A percentile compares a stretch with the other conserved stretches of the same genome.
Evolutionary conservation across 2,329 filamentous ascomycete genomes (phyloP).

Genomic region (Zymoseptoria tritici): DNA sequence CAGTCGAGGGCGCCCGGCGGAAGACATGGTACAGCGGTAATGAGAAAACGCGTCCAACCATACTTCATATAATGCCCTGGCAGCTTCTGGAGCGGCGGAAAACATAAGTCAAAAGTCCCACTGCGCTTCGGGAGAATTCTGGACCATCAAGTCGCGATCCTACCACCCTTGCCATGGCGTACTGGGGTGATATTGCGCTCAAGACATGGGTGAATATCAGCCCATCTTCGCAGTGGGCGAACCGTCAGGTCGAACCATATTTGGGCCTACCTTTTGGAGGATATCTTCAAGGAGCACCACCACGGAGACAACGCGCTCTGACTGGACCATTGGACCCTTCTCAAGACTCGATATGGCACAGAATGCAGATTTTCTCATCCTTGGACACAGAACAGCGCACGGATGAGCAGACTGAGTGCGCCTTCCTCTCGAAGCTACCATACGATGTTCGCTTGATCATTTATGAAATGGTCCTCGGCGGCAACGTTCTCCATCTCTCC

Average conservation of each 20-base stretch:
- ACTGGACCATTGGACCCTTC: constrained; percentile 22
- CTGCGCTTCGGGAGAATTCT: not conserved
- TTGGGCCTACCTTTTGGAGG: constrained; percentile 27
- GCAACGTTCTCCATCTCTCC: constrained; percentile 23
- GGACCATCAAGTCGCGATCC: not conserved
- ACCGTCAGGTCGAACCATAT: constrained; percentile 24
- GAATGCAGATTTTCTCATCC: constrained; percentile 18
- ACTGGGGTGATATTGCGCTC: constrained; percentile 25
- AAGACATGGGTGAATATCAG: constrained; percentile 23
- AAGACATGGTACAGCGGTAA: not conserved
- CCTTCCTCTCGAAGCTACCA: constrained; percentile 23
- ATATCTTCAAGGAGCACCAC: constrained; percentile 23
- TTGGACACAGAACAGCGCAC: constrained; percentile 18
- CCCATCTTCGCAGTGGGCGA: constrained; percentile 28
- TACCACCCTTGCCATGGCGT: constrained; percentile 2
- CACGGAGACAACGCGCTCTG: constrained; percentile 21
- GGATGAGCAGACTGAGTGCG: constrained; percentile 18
- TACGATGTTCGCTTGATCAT: constrained; percentile 29
- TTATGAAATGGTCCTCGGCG: constrained; percentile 28
- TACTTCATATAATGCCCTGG: not conserved
- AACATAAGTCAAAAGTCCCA: not conserved
- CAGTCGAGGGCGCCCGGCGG: not conserved
- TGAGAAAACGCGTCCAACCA: not conserved
- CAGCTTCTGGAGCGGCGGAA: not conserved
- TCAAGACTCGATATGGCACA: constrained; percentile 20